Evolutionary conservation across 805 yeast species (phyloP).

Genomic region (Candida yuanshanica): DNA sequence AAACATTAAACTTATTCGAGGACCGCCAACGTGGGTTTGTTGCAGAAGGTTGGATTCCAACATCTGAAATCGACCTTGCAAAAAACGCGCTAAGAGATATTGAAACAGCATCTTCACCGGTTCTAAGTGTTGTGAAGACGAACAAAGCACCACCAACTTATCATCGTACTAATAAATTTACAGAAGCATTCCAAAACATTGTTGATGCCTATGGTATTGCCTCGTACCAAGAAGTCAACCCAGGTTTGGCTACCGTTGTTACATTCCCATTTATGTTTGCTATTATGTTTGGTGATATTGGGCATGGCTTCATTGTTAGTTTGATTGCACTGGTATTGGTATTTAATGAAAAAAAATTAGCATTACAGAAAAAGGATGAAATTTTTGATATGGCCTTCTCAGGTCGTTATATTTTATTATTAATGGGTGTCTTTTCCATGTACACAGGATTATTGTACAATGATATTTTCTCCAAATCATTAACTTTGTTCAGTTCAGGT

Average conservation of each 20-base stretch:
- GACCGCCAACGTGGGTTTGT: constrained; percentile 81
- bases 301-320: constrained; percentile 85
- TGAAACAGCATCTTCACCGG: constrained; percentile 31
- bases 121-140: constrained; percentile 57
- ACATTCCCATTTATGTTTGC: constrained; percentile 99
- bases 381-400: constrained; percentile 93
- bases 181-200: constrained; percentile 87
- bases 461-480: constrained; percentile 86
- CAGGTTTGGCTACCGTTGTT: constrained; percentile 89
- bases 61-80: constrained; percentile 62
- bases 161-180: constrained; percentile 92
- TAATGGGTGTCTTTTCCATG: constrained; percentile 95
- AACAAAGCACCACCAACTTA: constrained; percentile 89
- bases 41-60: constrained; percentile 97
- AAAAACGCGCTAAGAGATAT: constrained; percentile 58
- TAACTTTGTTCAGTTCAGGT: constrained; percentile 80
- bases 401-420: constrained; percentile 84
- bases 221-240: constrained; percentile 89
- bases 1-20: constrained; percentile 74
- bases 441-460: constrained; percentile 93
- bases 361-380: constrained; percentile 73
- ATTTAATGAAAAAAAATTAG: constrained; percentile 65
- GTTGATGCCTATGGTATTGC: constrained; percentile 96
- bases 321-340: constrained; percentile 70
- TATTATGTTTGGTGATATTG: constrained; percentile 97